Evolutionary conservation across 2,329 filamentous ascomycete genomes (phyloP), one percentile per base, ranked within the genome.

Genomic region (Ophiostoma pallidulum): DNA sequence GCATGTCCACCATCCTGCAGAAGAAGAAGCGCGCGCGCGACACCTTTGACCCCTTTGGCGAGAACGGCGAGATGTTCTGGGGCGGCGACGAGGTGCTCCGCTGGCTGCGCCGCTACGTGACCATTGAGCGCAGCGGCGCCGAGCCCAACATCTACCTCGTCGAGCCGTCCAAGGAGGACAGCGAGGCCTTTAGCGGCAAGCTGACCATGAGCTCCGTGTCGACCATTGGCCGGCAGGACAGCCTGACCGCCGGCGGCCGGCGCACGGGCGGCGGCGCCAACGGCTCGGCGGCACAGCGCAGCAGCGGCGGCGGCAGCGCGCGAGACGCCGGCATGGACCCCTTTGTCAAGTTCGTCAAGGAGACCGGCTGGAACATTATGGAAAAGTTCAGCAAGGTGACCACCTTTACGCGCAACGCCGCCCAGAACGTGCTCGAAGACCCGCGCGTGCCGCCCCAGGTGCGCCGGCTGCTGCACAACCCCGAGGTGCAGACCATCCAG

Each of bases 301-400:
- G 6, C 31, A 16, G 41, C 5, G 32, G 26, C 6, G 49, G 26
- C 8, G 26, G 13, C 37, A 35, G 35, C 16, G 19, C 26, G 54
- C 68, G 14, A 68, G 86, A 91, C 57, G 86, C 79, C 2, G 77
- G 80, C 42, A 94, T 94, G 86, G 91, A 98, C 59, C 90, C 91
- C 0, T 79, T 98, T 41, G 86, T 86, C 55, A 96, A 95, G 64
- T 86, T 90, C 39, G 74, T 97, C 55, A 97, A 96, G 63, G 90
- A 97, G 63, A 88, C 91, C 0, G 80, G 90, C 29, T 98, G 92
- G 92, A 96, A 87, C 55, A 82, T 98, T 48, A 78, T 98, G 69
- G 92, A 98, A 65, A 92, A 94, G 64, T 85, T 98, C 59, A 94
- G 89, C 67, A 92, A 94, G 63, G 92, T 98, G 40, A 98, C 92